A percentile compares a stretch with the other conserved stretches of the same genome.
Conservation (phyloP, 2,329 filamentous ascomycete species). For the Diaporthe vexans region DNA sequence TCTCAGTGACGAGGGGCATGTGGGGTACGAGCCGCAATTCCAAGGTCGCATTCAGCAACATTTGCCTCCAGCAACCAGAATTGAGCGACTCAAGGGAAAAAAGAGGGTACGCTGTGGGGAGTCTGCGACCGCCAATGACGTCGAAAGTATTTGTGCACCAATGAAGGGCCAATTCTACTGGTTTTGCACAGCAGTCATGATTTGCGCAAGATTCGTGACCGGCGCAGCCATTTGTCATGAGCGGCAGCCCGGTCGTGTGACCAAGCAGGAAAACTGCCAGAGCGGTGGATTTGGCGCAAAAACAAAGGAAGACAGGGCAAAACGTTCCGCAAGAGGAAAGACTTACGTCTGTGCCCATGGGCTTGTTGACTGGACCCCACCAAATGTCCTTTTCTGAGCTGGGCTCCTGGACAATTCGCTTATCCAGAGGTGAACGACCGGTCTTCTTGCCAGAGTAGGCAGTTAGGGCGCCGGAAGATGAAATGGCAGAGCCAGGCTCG, state of each 20-base stretch:
- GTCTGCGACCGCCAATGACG: slow-evolving; percentile 42
- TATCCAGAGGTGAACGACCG: slow-evolving; percentile 95
- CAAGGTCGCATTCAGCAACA: not conserved
- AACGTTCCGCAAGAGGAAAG: slow-evolving; percentile 35
- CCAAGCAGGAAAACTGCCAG: not conserved
- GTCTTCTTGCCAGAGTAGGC: slow-evolving; percentile 99
- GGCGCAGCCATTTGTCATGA: slow-evolving; percentile 8
- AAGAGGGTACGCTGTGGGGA: not conserved
- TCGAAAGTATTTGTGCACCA: slow-evolving; percentile 15
- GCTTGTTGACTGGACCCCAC: slow-evolving; percentile 99
- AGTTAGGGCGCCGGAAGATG: slow-evolving; percentile 92
- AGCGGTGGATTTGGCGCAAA: not conserved
- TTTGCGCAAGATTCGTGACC: slow-evolving; percentile 42
- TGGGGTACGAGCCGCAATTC: slow-evolving; percentile 16
- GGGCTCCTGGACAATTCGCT: slow-evolving; percentile 95
- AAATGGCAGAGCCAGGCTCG: slow-evolving; percentile 97
- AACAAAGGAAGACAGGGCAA: slow-evolving; percentile 22
- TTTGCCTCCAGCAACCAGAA: slow-evolving; percentile 17
- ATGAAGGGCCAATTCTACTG: slow-evolving; percentile 29
- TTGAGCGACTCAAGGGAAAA: slow-evolving; percentile 11
- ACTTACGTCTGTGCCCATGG: slow-evolving; percentile 95
- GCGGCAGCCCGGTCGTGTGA: slow-evolving; percentile 26
- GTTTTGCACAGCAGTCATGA: not conserved
- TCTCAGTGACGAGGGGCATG: slow-evolving; percentile 39
- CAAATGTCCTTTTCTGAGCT: slow-evolving; percentile 92